Base-by-base conservation (phyloP, 2,329 filamentous ascomycete genomes). In the Sphaerulina populicola region DNA sequence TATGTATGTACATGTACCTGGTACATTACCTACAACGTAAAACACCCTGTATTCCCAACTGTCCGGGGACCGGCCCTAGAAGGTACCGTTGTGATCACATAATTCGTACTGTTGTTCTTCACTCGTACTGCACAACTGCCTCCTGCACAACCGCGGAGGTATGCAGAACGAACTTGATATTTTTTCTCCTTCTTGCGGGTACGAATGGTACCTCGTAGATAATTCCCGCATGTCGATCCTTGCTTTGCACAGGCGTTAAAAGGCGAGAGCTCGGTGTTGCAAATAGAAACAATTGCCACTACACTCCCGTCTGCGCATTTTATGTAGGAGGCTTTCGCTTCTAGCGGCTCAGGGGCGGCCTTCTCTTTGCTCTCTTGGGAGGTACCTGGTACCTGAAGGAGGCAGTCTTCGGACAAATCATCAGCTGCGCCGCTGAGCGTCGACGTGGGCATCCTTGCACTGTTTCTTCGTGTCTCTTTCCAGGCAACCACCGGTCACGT, bases 251-350 rank as follows among this genome's bases (percentile, higher is more conserved):
- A 35, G 31, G 8, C 10, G 31, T 11, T 35, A 7, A 5, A 7
- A 27, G 23, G 5, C 6, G 23, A 27, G 23, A 27, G 23, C 5
- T 27, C 8, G 10, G 31, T 35, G 10, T 35, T 35, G 31, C 4
- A 35, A 35, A 48, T 39, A 48, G 29, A 41, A 40, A 31, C 29
- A 23, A 37, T 42, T 30, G 37, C 38, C 46, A 42, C 46, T 37
- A 6, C 46, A 30, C 8, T 39, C 29, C 23, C 23, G 23, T 27
- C 23, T n/a, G n/a, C n/a, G n/a, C n/a, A n/a, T n/a, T n/a, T n/a
- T n/a, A n/a, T n/a, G n/a, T n/a, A n/a, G n/a, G n/a, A n/a, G n/a
- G n/a, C n/a, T 35, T 6, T 7, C 31, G 6, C 11, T 12, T 8
- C 31, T 35, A 35, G 31, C 31, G 6, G 31, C 31, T 35, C 31